Evolutionary conservation across 116 monocot genomes (phyloP).

Genomic region (Cymodocea nodosa): DNA sequence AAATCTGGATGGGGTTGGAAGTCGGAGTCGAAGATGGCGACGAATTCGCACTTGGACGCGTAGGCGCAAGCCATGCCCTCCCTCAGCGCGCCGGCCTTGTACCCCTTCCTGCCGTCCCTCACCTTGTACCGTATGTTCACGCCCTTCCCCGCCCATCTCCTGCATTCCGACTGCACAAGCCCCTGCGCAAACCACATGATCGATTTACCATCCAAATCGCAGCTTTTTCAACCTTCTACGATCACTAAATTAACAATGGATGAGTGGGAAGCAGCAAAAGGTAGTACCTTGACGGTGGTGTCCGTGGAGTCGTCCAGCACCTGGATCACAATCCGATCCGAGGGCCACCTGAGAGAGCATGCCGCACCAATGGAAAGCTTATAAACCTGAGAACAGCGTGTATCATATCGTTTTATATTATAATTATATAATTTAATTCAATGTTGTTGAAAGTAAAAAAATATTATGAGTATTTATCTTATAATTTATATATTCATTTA

Average conservation of each 20-base stretch:
- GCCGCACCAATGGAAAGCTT: slow-evolving; percentile 60
- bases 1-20: slow-evolving; percentile 91
- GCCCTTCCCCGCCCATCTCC: slow-evolving; percentile 62
- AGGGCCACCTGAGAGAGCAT: slow-evolving; percentile 40
- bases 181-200: slow-evolving; percentile 20
- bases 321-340: slow-evolving; percentile 44
- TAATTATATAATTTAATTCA: too few relatives aligned
- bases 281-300: slow-evolving; percentile 26
- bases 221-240: too few relatives aligned
- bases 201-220: neutral
- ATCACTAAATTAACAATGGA: too few relatives aligned
- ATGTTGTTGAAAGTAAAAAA: too few relatives aligned
- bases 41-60: slow-evolving; percentile 68
- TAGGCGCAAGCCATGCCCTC: slow-evolving; percentile 64
- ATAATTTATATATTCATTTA: too few relatives aligned
- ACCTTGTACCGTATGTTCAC: slow-evolving; percentile 73
- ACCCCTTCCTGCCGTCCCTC: slow-evolving; percentile 72
- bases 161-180: slow-evolving; percentile 83
- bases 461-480: too few relatives aligned
- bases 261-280: too few relatives aligned
- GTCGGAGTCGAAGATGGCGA: slow-evolving; percentile 90
- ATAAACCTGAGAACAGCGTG: slow-evolving; percentile 37
- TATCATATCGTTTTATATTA: too few relatives aligned
- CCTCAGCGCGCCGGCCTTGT: slow-evolving; percentile 89
- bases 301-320: slow-evolving; percentile 73